A percentile compares a stretch with the other conserved stretches of the same genome.
phyloP scores from a whole-genome alignment of 371 early-diverging fungal species.

The Rhizopus stolonifer region DNA sequence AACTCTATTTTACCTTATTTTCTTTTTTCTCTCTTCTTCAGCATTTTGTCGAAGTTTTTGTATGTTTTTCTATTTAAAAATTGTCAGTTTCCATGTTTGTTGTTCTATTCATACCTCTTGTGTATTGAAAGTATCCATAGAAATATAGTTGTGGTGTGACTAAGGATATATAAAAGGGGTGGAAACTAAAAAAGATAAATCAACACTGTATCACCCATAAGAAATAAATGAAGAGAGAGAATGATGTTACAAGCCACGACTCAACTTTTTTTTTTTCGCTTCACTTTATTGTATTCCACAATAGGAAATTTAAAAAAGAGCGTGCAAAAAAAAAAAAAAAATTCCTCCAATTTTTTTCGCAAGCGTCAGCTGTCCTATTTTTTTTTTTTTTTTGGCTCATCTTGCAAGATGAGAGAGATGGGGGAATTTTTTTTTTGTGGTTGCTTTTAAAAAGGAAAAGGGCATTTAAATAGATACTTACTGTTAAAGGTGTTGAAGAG shows the following conservation, averaged over 20 bases:
- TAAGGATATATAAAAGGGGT: not conserved
- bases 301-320: conserved; percentile 7
- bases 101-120: not conserved
- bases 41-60: conserved; percentile 29
- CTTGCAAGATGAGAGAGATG: conserved; percentile 1
- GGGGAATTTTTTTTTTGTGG: not conserved
- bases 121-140: not conserved
- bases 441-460: not conserved
- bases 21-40: conserved; percentile 22
- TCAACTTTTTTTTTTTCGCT: conserved; percentile 4
- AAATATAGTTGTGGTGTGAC: too few species aligned
- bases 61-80: conserved; percentile 17
- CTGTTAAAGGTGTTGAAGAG: not conserved
- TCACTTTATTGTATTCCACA: not conserved
- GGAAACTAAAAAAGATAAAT: not conserved
- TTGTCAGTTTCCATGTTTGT: not conserved
- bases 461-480: not conserved
- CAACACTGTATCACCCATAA: not conserved
- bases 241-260: conserved; percentile 1
- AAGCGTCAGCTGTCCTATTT: too few species aligned
- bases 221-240: not conserved
- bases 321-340: conserved; percentile 1
- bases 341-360: not conserved
- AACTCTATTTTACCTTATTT: conserved; percentile 26
- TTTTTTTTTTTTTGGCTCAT: not conserved